A percentile compares a stretch with the other conserved stretches of the same genome.
Evolutionary conservation across 345 rosid genomes (phyloP).

Genomic region (Psidium guajava): DNA sequence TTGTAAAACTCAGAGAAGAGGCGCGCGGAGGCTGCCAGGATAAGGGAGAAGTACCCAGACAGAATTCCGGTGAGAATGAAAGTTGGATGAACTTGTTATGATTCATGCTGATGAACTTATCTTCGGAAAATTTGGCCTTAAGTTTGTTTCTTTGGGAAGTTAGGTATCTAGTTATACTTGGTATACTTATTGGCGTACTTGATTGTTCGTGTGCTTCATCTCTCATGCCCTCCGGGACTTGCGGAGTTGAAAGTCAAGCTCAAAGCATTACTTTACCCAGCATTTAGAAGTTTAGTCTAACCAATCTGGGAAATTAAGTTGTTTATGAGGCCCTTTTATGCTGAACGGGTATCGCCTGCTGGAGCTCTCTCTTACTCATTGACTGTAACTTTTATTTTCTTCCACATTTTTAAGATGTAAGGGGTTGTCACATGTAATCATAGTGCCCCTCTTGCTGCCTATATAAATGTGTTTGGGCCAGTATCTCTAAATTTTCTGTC

Average conservation of each 20-base stretch:
- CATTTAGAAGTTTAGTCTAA: neutral
- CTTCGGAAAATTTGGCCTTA: neutral
- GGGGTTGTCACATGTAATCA: neutral
- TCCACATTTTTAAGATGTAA: neutral
- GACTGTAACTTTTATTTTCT: neutral
- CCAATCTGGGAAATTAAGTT: neutral
- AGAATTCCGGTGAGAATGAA: slow-evolving; percentile 74
- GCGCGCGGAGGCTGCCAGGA: slow-evolving; percentile 88
- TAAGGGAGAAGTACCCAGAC: slow-evolving; percentile 88
- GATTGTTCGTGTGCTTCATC: neutral
- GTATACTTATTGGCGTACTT: neutral
- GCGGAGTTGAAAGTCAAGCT: neutral
- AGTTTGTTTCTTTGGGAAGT: neutral
- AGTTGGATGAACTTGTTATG: neutral
- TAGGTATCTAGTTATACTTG: neutral
- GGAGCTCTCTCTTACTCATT: neutral
- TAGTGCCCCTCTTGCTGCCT: neutral
- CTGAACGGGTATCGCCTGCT: neutral
- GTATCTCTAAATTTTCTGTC: neutral
- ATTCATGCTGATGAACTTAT: neutral
- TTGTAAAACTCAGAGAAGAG: slow-evolving; percentile 54
- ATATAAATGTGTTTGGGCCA: neutral
- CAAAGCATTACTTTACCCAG: neutral
- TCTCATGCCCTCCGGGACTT: neutral
- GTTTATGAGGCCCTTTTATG: neutral